A percentile compares a stretch with the other conserved stretches of the same genome.
Conservation (phyloP, 164 flowering plant species). For the Tetrastigma voinierianum region DNA sequence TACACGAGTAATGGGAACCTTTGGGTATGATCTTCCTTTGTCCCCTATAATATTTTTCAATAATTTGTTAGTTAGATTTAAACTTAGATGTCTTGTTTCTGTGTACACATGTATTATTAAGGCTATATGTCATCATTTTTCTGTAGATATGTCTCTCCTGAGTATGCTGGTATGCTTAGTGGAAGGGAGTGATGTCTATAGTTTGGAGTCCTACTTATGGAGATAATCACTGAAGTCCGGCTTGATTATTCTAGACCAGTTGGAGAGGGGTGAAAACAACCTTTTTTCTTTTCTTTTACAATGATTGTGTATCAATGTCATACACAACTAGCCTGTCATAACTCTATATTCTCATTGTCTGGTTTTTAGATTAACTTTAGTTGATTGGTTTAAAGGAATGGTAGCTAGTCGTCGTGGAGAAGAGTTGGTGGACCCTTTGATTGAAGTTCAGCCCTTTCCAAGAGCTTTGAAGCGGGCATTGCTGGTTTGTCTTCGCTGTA, state of each 20-base stretch:
- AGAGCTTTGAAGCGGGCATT: constrained; percentile 71
- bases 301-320: not conserved
- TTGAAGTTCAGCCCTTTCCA: constrained; percentile 56
- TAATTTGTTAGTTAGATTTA: not conserved
- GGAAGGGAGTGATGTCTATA: constrained; percentile 87
- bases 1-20: constrained; percentile 93
- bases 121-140: constrained; percentile 6
- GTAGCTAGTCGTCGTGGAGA: constrained; percentile 67
- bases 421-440: constrained; percentile 69
- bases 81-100: not conserved
- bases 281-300: no score
- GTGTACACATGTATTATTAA: not conserved
- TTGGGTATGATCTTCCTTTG: constrained; percentile 53
- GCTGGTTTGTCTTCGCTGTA: constrained; percentile 83
- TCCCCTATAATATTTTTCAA: not conserved
- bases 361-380: constrained; percentile 71
- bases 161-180: constrained; percentile 93
- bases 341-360: constrained; percentile 4
- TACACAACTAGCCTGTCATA: not conserved
- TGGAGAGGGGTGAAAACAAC: constrained; percentile 61
- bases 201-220: constrained; percentile 94
- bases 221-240: constrained; percentile 79
- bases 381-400: constrained; percentile 90
- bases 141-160: constrained; percentile 88
- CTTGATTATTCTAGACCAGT: constrained; percentile 76